These are phyloP conservation scores for Fusarium gaditjirri DNA, from an alignment of 2,329 filamentous ascomycete species.

Conservation along the genomic window DNA sequence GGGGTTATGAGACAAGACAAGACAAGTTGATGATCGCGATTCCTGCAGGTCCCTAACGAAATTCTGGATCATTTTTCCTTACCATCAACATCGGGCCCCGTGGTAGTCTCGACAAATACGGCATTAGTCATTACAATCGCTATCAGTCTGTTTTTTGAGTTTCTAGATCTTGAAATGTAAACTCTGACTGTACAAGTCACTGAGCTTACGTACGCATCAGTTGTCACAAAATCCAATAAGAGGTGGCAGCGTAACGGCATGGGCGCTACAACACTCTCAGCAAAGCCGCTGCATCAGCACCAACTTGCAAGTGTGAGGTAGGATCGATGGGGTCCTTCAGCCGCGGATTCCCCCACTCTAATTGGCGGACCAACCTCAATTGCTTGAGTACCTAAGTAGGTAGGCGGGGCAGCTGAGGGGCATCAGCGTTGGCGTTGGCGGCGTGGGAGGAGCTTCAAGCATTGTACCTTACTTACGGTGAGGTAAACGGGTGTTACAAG, in stretches of 20 bases:
- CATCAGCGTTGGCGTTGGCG: constrained; percentile 31
- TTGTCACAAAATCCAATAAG: constrained; percentile 36
- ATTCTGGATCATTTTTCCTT: background rate
- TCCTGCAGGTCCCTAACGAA: constrained; percentile 22
- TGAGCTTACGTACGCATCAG: constrained; percentile 29
- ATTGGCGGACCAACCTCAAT: constrained; percentile 32
- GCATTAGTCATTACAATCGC: background rate
- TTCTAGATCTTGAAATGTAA: background rate
- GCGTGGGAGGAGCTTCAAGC: constrained; percentile 41
- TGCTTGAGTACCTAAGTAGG: constrained; percentile 16
- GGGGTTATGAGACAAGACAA: constrained; percentile 24
- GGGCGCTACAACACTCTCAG: constrained; percentile 30
- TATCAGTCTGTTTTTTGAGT: background rate
- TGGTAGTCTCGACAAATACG: background rate
- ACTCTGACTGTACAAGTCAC: background rate
- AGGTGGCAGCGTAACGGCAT: constrained; percentile 36
- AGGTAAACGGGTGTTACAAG: constrained; percentile 25
- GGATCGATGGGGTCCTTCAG: constrained; percentile 26
- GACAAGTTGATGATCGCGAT: constrained; percentile 14
- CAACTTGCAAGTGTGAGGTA: constrained; percentile 23
- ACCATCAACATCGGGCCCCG: background rate
- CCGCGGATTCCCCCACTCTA: constrained; percentile 1
- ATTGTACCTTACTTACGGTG: constrained; percentile 31
- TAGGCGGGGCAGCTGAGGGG: constrained; percentile 46
- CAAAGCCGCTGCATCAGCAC: constrained; percentile 29